Base-by-base conservation (phyloP, 331 rosid species). In the Rosa hybrid region DNA sequence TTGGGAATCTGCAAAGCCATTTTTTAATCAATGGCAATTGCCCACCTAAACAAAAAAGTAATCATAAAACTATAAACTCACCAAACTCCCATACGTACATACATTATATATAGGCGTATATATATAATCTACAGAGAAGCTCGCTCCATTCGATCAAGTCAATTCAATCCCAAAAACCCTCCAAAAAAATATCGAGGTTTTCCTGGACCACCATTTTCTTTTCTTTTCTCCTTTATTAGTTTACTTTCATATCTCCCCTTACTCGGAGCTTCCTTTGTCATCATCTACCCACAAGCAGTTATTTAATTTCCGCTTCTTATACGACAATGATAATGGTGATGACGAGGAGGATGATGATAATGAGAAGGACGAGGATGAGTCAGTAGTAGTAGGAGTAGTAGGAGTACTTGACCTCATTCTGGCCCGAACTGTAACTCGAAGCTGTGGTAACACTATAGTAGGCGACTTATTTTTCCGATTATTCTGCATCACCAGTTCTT, bases 1-100 rank as follows among this genome's bases (percentile, higher is more conserved):
- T 89, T 79, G 97, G 97, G 97, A 93, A 93, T 90, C 90, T 84
- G 92, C 91, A 88, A 88, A 72, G 91, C 92, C 94, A 93, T 87
- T 86, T 86, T 84, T 44, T 34, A 73, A 65, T 50, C 74, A 63
- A 76, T 44, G 78, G 84, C 86, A 86, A 88, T 85, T 86, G 84
- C 94, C 91, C 89, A 91, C 90, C 87, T 78, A 75, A 83, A 79
- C 72, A 27, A 80, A 83, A 62, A 71, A 82, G 74, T 75, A 72
- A 72, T 45, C 12, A 79, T 80, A 59, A 82, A 82, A 85, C 85
- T 74, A 65, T 18, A 84, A 77, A 73, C 97, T 78, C 98, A 84
- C 90, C 92, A 86, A 83, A 86, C 93, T 86, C 86, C 82, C 81
- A 70, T 81, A 53, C 82, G 78, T 65, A 76, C 82, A 63, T 17